Evolutionary conservation across 1,284 basidiomycete species (phyloP).

Genomic region (Marasmius tenuissimus): DNA sequence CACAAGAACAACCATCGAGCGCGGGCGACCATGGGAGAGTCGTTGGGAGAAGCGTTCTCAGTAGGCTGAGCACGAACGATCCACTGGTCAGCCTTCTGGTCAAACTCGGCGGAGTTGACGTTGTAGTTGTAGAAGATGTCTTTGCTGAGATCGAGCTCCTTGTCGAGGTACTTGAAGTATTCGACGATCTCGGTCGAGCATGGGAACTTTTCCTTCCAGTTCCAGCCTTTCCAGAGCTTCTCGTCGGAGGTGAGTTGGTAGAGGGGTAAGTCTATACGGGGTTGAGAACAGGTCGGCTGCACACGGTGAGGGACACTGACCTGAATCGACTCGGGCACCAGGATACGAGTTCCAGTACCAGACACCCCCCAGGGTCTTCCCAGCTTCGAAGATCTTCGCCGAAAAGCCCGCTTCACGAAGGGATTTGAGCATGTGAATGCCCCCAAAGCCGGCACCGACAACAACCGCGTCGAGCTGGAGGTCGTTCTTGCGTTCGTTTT

Average conservation of each 20-base stretch:
- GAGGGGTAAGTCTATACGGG: conserved; percentile 3
- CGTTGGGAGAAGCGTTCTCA: background rate
- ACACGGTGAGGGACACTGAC: background rate
- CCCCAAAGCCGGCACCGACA: conserved; percentile 16
- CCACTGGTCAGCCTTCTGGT: conserved; percentile 7
- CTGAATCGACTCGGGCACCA: conserved; percentile 11
- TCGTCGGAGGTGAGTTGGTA: conserved; percentile 11
- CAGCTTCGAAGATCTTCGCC: conserved; percentile 23
- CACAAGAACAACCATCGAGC: conserved; percentile 8
- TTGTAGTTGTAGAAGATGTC: conserved; percentile 12
- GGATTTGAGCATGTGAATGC: conserved; percentile 18
- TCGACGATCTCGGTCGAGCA: conserved; percentile 9
- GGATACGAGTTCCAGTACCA: conserved; percentile 28
- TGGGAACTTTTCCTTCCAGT: conserved; percentile 10
- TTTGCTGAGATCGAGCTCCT: conserved; percentile 8
- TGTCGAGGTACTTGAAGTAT: conserved; percentile 12
- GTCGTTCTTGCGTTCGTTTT: background rate
- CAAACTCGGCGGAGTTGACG: conserved; percentile 11
- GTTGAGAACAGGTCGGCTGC: background rate
- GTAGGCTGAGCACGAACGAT: conserved; percentile 1
- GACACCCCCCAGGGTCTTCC: conserved; percentile 18
- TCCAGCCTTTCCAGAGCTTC: conserved; percentile 9
- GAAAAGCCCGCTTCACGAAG: conserved; percentile 20
- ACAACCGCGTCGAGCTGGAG: background rate
- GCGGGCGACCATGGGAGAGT: conserved; percentile 3